Conservation (phyloP, 768 basidiomycete species). For the Lentinula aciculospora region DNA sequence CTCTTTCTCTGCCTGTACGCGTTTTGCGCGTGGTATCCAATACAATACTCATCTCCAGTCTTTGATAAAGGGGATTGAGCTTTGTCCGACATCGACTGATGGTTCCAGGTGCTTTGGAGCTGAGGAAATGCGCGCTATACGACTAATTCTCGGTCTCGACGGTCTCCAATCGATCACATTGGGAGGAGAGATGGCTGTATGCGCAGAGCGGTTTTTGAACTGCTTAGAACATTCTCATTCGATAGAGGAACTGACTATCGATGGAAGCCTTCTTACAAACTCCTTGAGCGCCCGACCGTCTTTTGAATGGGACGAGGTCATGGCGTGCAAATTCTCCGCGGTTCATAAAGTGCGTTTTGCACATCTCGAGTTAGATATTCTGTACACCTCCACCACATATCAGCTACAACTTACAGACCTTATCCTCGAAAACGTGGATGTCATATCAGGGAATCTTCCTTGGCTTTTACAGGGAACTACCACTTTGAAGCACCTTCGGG, state of each 20-base stretch:
- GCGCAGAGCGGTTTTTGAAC: conserved; percentile 43
- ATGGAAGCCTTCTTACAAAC: conserved; percentile 32
- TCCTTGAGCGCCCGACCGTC: conserved; percentile 26
- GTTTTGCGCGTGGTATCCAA: conserved; percentile 36
- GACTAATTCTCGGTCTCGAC: conserved; percentile 34
- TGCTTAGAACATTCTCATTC: conserved; percentile 32
- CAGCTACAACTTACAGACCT: conserved; percentile 31
- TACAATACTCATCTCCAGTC: conserved; percentile 23
- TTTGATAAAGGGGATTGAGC: conserved; percentile 34
- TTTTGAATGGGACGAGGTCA: conserved; percentile 48
- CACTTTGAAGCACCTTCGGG: conserved; percentile 27
- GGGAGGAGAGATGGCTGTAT: conserved; percentile 41
- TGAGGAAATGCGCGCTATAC: conserved; percentile 30
- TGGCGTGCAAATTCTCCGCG: conserved; percentile 39
- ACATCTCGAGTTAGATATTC: conserved; percentile 37
- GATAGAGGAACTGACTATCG: conserved; percentile 38
- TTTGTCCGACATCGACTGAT: conserved; percentile 26
- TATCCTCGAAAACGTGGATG: conserved; percentile 36
- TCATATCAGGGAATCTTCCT: conserved; percentile 34
- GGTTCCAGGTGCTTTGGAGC: conserved; percentile 13
- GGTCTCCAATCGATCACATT: conserved; percentile 37
- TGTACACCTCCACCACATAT: conserved; percentile 26
- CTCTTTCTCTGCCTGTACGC: conserved; percentile 33
- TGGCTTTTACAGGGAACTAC: conserved; percentile 32
- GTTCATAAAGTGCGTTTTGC: conserved; percentile 38